Evolutionary conservation across 192 early-diverging fungal genomes (phyloP), one percentile per base, ranked within the genome.

Genomic region (Gaertneriomyces sp.): DNA sequence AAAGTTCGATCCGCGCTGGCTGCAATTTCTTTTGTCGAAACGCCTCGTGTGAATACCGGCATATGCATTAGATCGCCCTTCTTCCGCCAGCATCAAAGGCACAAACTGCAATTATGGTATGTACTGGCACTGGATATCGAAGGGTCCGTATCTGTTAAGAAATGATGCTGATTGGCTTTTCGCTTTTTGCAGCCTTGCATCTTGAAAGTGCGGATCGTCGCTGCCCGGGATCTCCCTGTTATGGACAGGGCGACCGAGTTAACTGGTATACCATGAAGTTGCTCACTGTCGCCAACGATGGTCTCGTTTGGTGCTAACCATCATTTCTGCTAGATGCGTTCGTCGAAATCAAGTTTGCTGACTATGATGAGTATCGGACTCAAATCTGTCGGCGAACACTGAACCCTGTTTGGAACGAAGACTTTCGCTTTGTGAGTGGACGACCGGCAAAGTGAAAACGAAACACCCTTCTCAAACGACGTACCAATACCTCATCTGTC

Each of bases 391-490:
- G 84, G 19, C 81, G 85, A 40, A 92, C 90, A 25, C 79, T 92
- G 45, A 88, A 90, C 68, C 91, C 91, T 0, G 76, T 88, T 7
- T 92, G 91, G 91, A 90, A 91, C 53, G 87, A 91, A 65, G 88
- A 89, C 59, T 90, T 90, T 55, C 79, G 89, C 8, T 81, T 90
- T 66, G 90, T 77, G 59, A 10, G 70, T 70, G 6, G 17, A 46
- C 42, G 17, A 59, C 39, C 10, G 11, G n/a, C 61, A 11, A 9
- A 17, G 25, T 63, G 19, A 60, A 20, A 19, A 33, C 25, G 25
- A 33, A n/a, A 7, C 43, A 16, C 0, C 39, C 20, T 14, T 42
- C 39, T 11, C 41, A 40, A 19, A 4, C 12, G 3, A 17, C 39
- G 11, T 25, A 47, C 52, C 9, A 12, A 45, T 14, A 16, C 49